phyloP scores from a whole-genome alignment of 179 eudicot genomes.

The Actinidia chinensis region DNA sequence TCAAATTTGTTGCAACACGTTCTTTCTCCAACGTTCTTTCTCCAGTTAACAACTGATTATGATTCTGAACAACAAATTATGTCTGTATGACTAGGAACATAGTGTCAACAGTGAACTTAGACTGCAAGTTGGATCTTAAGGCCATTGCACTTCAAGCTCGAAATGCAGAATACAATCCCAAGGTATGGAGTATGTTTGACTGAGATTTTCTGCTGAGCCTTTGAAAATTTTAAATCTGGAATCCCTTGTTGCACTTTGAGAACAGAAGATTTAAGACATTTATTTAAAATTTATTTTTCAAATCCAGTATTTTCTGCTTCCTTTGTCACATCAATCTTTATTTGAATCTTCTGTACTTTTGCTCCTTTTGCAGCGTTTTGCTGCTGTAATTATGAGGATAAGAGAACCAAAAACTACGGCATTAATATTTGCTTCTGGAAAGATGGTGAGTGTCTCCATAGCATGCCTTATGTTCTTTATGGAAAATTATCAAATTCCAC shows the following conservation, averaged over 20 bases:
- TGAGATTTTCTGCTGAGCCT: background rate
- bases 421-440: constrained; percentile 83
- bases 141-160: constrained; percentile 83
- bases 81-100: constrained; percentile 47
- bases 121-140: constrained; percentile 82
- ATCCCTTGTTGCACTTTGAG: constrained; percentile 1
- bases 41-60: background rate
- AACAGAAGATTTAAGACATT: background rate
- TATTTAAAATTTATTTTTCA: background rate
- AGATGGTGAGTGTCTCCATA: constrained; percentile 55
- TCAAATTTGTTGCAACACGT: background rate
- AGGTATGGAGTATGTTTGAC: constrained; percentile 35
- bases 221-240: background rate
- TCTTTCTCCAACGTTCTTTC: background rate
- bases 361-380: constrained; percentile 62
- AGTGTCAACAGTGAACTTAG: constrained; percentile 85
- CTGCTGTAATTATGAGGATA: constrained; percentile 88
- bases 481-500: background rate
- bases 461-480: background rate
- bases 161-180: constrained; percentile 91
- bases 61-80: background rate
- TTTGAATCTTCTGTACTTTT: background rate
- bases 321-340: background rate
- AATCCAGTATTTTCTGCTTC: background rate
- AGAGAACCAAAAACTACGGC: constrained; percentile 92